Evolutionary conservation across 1,284 basidiomycete species (phyloP).

Genomic region (Leccinum griseonigrum): DNA sequence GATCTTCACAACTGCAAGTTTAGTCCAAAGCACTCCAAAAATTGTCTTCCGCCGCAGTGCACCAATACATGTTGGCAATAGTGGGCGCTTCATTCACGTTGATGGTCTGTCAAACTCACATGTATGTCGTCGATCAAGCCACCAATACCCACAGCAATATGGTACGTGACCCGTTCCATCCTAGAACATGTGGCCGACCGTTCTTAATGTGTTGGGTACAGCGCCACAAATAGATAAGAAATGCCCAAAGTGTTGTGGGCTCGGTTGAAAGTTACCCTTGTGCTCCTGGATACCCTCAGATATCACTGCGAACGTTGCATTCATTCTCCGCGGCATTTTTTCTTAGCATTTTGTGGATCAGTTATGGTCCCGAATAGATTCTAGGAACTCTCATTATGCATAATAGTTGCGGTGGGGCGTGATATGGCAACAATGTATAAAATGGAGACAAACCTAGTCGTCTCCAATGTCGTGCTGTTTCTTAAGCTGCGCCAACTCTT

Average conservation of each 20-base stretch:
- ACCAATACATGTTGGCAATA: constrained; percentile 67
- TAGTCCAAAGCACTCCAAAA: constrained; percentile 54
- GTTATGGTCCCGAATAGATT: constrained; percentile 8
- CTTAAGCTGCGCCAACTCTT: constrained; percentile 87
- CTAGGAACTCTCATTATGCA: constrained; percentile 8
- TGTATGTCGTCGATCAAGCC: constrained; percentile 38
- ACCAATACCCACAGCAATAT: constrained; percentile 67
- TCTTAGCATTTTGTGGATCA: constrained; percentile 11
- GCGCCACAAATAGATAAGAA: constrained; percentile 34
- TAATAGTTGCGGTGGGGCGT: constrained; percentile 3
- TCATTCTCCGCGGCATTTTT: constrained; percentile 8
- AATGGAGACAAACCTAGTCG: constrained; percentile 37
- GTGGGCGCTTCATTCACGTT: constrained; percentile 40
- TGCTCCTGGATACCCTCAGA: constrained; percentile 1
- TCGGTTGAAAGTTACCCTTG: constrained; percentile 14
- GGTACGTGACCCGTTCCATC: constrained; percentile 38
- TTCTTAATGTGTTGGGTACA: constrained; percentile 35
- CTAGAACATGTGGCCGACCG: constrained; percentile 45
- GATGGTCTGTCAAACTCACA: constrained; percentile 11
- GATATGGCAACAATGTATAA: constrained; percentile 7
- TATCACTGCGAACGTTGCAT: constrained; percentile 9
- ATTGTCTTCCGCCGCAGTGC: constrained; percentile 52
- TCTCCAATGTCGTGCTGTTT: constrained; percentile 81
- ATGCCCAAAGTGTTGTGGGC: constrained; percentile 29
- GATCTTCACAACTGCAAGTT: constrained; percentile 60